Conservation (phyloP, 129 eudicot genomes). For the Silybum marianum region DNA sequence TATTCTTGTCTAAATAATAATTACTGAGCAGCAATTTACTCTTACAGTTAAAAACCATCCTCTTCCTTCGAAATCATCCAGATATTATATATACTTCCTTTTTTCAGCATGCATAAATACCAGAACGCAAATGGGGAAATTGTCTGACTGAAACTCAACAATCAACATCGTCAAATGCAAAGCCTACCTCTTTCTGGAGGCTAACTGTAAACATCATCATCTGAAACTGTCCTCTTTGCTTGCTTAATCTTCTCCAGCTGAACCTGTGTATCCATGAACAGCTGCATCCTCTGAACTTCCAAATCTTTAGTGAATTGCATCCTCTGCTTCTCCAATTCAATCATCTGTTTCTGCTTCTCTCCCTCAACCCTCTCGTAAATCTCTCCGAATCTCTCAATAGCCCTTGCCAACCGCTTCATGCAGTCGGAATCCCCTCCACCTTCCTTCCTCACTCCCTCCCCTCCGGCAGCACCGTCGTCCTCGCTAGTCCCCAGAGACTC, state of each 20-base stretch:
- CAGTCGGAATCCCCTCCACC: constrained; percentile 47
- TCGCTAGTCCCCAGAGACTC: constrained; percentile 44
- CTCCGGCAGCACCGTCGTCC: constrained; percentile 38
- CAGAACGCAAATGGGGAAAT: constrained; percentile 24
- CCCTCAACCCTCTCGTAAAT: constrained; percentile 78
- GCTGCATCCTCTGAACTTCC: constrained; percentile 89
- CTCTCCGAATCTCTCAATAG: constrained; percentile 79
- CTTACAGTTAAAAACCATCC: constrained; percentile 40
- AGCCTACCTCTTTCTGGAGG: constrained; percentile 10
- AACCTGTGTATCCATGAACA: constrained; percentile 85
- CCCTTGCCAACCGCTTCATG: constrained; percentile 67
- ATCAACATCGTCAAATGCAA: constrained; percentile 18
- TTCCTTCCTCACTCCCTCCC: constrained; percentile 29
- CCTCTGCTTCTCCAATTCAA: constrained; percentile 87
- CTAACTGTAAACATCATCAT: constrained; percentile 51
- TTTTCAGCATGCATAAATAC: constrained; percentile 30
- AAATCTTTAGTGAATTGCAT: constrained; percentile 91
- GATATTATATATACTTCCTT: constrained; percentile 33
- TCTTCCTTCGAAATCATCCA: constrained; percentile 27
- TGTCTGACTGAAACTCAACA: constrained; percentile 13
- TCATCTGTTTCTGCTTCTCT: constrained; percentile 82
- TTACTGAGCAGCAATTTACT: constrained; percentile 13
- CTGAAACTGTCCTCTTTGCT: constrained; percentile 66
- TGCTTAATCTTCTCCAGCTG: constrained; percentile 87
- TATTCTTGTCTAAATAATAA: constrained; percentile 24